Evolutionary conservation across 129 eudicot genomes (phyloP), one percentile per base, ranked within the genome.

Genomic region (Oenanthe sinensis): DNA sequence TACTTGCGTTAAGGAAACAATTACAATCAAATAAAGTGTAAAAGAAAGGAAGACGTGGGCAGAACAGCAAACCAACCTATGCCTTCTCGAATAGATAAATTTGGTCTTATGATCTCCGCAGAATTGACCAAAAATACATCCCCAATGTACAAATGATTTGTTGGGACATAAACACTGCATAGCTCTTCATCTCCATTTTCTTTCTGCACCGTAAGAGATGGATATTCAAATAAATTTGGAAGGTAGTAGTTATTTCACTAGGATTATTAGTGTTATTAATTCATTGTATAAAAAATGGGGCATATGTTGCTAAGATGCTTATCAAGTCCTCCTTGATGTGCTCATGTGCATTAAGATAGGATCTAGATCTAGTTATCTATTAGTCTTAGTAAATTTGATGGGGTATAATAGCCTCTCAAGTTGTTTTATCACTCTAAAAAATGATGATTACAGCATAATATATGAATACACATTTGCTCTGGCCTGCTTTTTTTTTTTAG

Each of bases 81-180:
- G 85, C 97, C 98, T 89, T 93, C 98, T 82, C 98, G 88, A 28
- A 93, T 87, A 14, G 98, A 93, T 82, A 93, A 62, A 83, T 93
- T 89, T 76, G 98, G 98, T 78, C 96, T 82, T 49, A 93, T 89
- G 78, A 93, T 88, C 80, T 91, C 98, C 62, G 91, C 88, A 14
- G 98, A 89, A 84, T 91, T 91, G 48, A 93, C 97, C 80, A 93
- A 81, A 87, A 89, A 93, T 45, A 93, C 86, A 50, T 93, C 98
- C 33, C 98, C 98, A 3, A 93, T 91, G 87, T 93, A 93, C 72
- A 91, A 86, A 86, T 93, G 98, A 83, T 93, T 93, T 76, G 98
- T 93, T 40, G 98, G 98, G 77, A 93, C 98, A 79, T 83, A 93
- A 63, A 93, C 97, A 83, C 96, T 86, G 87, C 93, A 93, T 80